These are phyloP conservation scores for Kwoniella shandongensis DNA, from an alignment of 768 basidiomycete species.

Conservation along the genomic window DNA sequence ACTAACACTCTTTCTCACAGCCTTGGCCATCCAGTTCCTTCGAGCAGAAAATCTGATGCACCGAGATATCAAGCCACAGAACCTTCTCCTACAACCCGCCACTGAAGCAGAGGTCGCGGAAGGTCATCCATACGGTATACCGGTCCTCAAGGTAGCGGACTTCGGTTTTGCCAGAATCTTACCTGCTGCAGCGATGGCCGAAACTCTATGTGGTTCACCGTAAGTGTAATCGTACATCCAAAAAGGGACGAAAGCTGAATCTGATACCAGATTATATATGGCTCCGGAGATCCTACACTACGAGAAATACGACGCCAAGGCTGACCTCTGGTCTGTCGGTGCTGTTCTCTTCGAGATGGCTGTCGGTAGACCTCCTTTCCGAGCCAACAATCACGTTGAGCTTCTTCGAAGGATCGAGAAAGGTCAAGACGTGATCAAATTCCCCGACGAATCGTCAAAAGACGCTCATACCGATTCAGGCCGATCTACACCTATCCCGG, in stretches of 20 bases:
- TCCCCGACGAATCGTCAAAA: constrained; percentile 84
- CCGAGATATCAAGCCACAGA: constrained; percentile 96
- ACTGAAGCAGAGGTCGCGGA: constrained; percentile 73
- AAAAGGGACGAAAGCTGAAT: not conserved
- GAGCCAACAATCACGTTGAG: constrained; percentile 94
- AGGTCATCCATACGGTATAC: constrained; percentile 88
- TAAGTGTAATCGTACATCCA: constrained; percentile 56
- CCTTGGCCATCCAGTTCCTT: constrained; percentile 88
- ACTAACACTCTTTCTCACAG: constrained; percentile 55
- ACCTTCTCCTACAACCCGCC: constrained; percentile 83
- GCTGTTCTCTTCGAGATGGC: constrained; percentile 95
- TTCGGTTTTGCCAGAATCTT: constrained; percentile 95
- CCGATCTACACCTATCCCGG: constrained; percentile 50
- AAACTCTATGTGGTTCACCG: constrained; percentile 97
- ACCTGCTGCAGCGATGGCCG: constrained; percentile 90
- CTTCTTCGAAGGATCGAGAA: constrained; percentile 87
- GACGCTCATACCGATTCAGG: constrained; percentile 49
- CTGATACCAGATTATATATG: constrained; percentile 79
- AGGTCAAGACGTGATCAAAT: constrained; percentile 79
- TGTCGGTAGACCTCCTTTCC: constrained; percentile 88
- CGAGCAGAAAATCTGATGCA: constrained; percentile 87
- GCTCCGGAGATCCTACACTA: constrained; percentile 96
- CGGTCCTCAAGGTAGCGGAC: constrained; percentile 94
- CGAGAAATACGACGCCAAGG: constrained; percentile 96
- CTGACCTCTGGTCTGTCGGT: constrained; percentile 97